These are phyloP conservation scores for Camelina laxa DNA, from an alignment of 345 rosid genomes.

Conservation along the genomic window DNA sequence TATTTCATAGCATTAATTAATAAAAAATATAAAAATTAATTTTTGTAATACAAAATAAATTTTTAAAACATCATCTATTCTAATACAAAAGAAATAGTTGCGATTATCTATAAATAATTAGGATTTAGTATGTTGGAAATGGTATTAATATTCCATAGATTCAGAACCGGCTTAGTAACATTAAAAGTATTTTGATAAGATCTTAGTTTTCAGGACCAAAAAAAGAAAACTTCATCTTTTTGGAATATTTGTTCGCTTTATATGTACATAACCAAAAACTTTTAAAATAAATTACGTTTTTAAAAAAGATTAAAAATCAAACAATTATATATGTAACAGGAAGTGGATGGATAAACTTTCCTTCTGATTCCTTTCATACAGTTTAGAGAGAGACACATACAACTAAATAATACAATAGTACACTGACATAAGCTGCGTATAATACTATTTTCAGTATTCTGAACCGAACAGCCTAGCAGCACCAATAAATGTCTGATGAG, in stretches of 20 bases:
- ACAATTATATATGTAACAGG: neutral
- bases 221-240: neutral
- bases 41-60: too few relatives aligned
- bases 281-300: too few relatives aligned
- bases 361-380: conserved; percentile 32
- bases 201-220: neutral
- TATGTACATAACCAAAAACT: too few relatives aligned
- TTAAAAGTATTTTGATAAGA: neutral
- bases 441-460: neutral
- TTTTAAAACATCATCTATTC: too few relatives aligned
- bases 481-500: neutral
- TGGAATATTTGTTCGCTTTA: neutral
- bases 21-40: too few relatives aligned
- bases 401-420: neutral
- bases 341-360: conserved; percentile 8
- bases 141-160: neutral
- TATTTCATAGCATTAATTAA: too few relatives aligned
- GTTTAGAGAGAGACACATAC: neutral
- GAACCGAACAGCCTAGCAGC: neutral
- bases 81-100: too few relatives aligned
- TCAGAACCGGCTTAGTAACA: neutral
- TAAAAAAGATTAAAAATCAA: neutral
- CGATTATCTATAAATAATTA: neutral
- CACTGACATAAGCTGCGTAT: conserved; percentile 3
- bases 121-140: neutral